Evolutionary conservation across 2,329 filamentous ascomycete species (phyloP).

Genomic region (Alternaria arborescens): DNA sequence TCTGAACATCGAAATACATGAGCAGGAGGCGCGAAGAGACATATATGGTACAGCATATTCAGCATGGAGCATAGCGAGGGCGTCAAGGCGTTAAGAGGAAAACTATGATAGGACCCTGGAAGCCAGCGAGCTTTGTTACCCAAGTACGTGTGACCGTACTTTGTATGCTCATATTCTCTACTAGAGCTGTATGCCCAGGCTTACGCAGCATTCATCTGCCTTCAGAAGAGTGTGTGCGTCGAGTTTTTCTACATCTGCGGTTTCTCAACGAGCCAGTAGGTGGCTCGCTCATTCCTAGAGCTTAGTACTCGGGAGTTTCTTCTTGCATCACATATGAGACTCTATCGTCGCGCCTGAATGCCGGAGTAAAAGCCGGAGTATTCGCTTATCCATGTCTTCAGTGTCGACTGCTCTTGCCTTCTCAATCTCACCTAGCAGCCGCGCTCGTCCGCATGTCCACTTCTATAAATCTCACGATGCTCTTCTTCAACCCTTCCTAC

Average conservation of each 20-base stretch:
- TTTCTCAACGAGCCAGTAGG: neutral
- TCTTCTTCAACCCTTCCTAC: slow-evolving; percentile 21
- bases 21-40: neutral
- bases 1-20: neutral
- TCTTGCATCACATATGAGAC: neutral
- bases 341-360: neutral
- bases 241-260: neutral
- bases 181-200: neutral
- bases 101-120: neutral
- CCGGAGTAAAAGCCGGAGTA: neutral
- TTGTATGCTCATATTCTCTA: neutral
- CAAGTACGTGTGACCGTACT: neutral
- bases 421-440: slow-evolving; percentile 2
- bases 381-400: neutral
- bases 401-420: slow-evolving; percentile 9
- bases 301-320: neutral
- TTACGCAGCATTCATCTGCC: neutral
- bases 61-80: slow-evolving; percentile 33
- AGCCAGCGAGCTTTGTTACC: neutral
- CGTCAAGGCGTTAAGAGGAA: slow-evolving; percentile 16
- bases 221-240: neutral
- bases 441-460: slow-evolving; percentile 11
- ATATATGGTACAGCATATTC: neutral
- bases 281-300: neutral
- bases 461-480: slow-evolving; percentile 18